phyloP scores from a whole-genome alignment of 805 yeast species.

The Torulaspora microellipsoides region DNA sequence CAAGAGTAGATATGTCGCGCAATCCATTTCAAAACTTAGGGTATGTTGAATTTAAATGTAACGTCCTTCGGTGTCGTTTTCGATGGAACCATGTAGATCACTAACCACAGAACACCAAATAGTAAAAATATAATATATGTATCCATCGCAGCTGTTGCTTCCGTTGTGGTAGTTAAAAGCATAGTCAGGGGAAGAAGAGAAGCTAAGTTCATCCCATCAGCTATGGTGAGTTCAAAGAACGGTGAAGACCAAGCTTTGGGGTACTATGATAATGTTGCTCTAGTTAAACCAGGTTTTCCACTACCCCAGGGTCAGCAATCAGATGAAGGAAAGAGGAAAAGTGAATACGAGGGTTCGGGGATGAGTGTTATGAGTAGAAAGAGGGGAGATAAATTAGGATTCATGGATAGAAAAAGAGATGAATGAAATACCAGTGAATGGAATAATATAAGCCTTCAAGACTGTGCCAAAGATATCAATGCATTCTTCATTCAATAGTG shows the following conservation, averaged over 20 bases:
- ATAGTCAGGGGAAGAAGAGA: conserved; percentile 37
- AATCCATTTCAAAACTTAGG: conserved; percentile 29
- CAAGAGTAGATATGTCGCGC: background rate
- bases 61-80: too few species aligned
- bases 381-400: conserved; percentile 47
- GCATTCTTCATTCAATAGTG: too few species aligned
- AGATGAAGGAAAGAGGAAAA: conserved; percentile 43
- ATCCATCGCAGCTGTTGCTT: conserved; percentile 27
- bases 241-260: conserved; percentile 13
- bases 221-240: conserved; percentile 13
- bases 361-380: conserved; percentile 53
- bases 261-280: conserved; percentile 36
- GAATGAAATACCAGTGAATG: background rate
- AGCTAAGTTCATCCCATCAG: conserved; percentile 34
- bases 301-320: conserved; percentile 22
- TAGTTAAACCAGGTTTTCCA: conserved; percentile 55
- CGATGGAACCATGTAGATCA: too few species aligned
- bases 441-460: too few species aligned
- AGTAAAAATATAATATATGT: conserved; percentile 28
- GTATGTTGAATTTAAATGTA: conserved; percentile 20
- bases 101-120: background rate
- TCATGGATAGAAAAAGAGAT: conserved; percentile 22
- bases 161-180: conserved; percentile 26
- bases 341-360: conserved; percentile 67
- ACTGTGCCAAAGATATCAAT: too few species aligned